Conservation (phyloP, 257 asterid species). For the Przewalskia tangutica region DNA sequence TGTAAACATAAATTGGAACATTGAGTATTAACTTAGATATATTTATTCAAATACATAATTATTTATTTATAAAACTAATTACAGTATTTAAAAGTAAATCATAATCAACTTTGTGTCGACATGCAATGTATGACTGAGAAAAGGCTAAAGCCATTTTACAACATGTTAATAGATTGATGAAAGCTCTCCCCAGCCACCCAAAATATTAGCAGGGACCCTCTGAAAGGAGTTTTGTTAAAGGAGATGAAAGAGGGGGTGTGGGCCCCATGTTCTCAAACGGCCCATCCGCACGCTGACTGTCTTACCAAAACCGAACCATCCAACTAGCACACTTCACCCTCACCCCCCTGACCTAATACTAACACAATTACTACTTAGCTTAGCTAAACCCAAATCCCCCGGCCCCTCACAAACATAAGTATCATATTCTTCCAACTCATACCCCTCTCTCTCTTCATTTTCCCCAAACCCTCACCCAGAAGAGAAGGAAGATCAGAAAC, state of each 20-base stretch:
- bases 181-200: constrained; percentile 2
- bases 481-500: neutral
- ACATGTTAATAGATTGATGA: neutral
- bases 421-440: constrained; percentile 20
- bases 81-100: too few species aligned
- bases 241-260: neutral
- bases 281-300: constrained; percentile 34
- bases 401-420: constrained; percentile 16
- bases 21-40: too few species aligned
- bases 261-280: constrained; percentile 23
- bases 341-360: constrained; percentile 31
- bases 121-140: neutral
- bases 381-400: constrained; percentile 18
- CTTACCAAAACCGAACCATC: constrained; percentile 12
- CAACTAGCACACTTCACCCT: constrained; percentile 20
- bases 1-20: too few species aligned
- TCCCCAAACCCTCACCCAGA: constrained; percentile 9
- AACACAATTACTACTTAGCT: constrained; percentile 32
- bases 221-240: neutral
- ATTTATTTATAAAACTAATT: too few species aligned
- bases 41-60: too few species aligned
- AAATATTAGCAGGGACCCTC: neutral
- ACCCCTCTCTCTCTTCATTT: neutral
- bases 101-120: neutral
- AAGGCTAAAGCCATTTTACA: neutral